Evolutionary conservation across 805 yeast species (phyloP).

Genomic region (Ogataea nakhonphanomensis): DNA sequence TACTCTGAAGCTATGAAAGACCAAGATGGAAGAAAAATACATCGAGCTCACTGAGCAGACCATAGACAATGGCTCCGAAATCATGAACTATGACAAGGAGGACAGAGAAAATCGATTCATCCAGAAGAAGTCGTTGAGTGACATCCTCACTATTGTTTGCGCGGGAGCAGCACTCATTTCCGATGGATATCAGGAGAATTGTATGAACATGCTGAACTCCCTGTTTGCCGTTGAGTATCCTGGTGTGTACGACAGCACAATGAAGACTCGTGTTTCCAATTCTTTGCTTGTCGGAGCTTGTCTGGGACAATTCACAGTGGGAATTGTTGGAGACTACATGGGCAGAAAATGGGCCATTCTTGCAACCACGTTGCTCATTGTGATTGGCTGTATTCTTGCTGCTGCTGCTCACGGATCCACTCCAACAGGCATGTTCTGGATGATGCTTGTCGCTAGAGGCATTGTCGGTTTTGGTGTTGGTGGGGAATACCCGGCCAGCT

Average conservation of each 20-base stretch:
- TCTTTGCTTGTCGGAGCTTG: conserved; percentile 53
- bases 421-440: conserved; percentile 46
- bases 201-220: conserved; percentile 27
- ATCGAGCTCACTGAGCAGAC: neutral
- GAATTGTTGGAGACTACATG: conserved; percentile 53
- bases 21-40: too few species aligned
- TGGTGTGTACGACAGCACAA: conserved; percentile 44
- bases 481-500: conserved; percentile 62
- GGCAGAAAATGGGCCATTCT: conserved; percentile 62
- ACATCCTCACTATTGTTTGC: conserved; percentile 50
- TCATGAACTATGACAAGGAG: conserved; percentile 20
- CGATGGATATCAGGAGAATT: conserved; percentile 41
- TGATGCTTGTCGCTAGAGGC: conserved; percentile 67
- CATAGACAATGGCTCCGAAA: conserved; percentile 1
- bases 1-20: too few species aligned
- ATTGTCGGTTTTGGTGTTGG: conserved; percentile 75
- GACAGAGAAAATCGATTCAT: conserved; percentile 17
- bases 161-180: conserved; percentile 74
- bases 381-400: conserved; percentile 54
- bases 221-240: conserved; percentile 28
- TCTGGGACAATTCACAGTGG: conserved; percentile 59
- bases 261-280: conserved; percentile 34
- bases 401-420: conserved; percentile 57
- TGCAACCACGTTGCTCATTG: conserved; percentile 53
- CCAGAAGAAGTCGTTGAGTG: conserved; percentile 31